Evolutionary conservation across 2,329 filamentous ascomycete genomes (phyloP).

Genomic region (Fusarium kyushuense): DNA sequence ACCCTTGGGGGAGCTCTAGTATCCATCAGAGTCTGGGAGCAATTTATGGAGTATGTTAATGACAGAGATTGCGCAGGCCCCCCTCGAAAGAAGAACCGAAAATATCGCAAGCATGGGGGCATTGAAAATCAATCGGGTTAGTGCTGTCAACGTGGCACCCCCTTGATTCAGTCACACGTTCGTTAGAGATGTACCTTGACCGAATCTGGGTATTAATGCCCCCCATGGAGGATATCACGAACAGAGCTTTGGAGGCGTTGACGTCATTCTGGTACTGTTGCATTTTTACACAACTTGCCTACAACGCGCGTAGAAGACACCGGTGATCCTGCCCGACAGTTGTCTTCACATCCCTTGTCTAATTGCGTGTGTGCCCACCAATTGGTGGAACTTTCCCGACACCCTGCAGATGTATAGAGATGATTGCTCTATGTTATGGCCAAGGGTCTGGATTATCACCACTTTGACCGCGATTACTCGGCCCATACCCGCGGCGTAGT

Average conservation of each 20-base stretch:
- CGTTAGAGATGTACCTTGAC: conserved; percentile 29
- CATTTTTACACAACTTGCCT: neutral
- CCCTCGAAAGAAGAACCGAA: conserved; percentile 19
- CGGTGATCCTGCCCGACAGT: neutral
- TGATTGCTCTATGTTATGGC: conserved; percentile 11
- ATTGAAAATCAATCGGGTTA: conserved; percentile 28
- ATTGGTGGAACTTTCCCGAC: conserved; percentile 38
- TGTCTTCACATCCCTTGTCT: conserved; percentile 2
- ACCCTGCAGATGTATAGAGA: conserved; percentile 6
- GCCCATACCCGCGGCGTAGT: conserved; percentile 25
- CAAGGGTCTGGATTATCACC: conserved; percentile 29
- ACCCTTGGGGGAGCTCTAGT: conserved; percentile 18
- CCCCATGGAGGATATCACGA: conserved; percentile 32
- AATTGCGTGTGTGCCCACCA: too few species aligned
- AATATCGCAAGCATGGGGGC: conserved; percentile 11
- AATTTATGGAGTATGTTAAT: conserved; percentile 19
- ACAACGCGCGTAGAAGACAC: neutral
- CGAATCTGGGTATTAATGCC: conserved; percentile 25
- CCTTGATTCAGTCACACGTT: conserved; percentile 29
- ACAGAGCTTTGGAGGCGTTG: conserved; percentile 38
- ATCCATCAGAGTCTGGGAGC: conserved; percentile 17
- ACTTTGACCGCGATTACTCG: conserved; percentile 25
- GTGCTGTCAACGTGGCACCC: conserved; percentile 45
- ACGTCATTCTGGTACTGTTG: conserved; percentile 36
- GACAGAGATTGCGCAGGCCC: conserved; percentile 13